A percentile compares a stretch with the other conserved stretches of the same genome.
Evolutionary conservation across 1,139 yeast species (phyloP).

Genomic region (Sugiyamaella grinbergsii): DNA sequence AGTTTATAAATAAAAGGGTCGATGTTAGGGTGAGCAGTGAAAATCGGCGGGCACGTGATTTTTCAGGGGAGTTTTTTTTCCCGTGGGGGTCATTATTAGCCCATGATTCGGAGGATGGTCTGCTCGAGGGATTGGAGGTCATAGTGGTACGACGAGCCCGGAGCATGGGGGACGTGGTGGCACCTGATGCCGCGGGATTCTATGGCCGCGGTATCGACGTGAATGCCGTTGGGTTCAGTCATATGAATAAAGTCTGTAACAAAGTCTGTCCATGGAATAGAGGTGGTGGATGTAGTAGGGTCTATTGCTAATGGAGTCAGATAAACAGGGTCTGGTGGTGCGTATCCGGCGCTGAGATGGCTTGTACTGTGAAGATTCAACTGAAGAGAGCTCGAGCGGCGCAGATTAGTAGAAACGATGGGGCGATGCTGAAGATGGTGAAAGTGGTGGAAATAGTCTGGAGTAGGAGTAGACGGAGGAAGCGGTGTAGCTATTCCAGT

Average conservation of each 20-base stretch:
- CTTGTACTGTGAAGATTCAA: not conserved
- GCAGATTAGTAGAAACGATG: not conserved
- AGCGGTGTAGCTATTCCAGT: slow-evolving; percentile 9
- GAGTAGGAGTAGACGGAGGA: not conserved
- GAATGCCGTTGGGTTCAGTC: slow-evolving; percentile 22
- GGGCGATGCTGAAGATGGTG: slow-evolving; percentile 3
- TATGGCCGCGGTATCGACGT: slow-evolving; percentile 22
- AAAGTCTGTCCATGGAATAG: slow-evolving; percentile 30
- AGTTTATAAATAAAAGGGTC: not conserved
- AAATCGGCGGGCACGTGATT: slow-evolving; percentile 1
- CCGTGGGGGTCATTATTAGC: not conserved
- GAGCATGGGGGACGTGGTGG: slow-evolving; percentile 22
- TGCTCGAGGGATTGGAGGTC: slow-evolving; percentile 22
- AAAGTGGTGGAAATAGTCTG: not conserved
- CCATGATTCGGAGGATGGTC: slow-evolving; percentile 19
- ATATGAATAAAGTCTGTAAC: slow-evolving; percentile 33
- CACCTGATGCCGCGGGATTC: slow-evolving; percentile 26
- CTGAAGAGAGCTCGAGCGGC: slow-evolving; percentile 1
- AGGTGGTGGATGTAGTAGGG: not conserved
- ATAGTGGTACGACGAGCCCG: slow-evolving; percentile 19
- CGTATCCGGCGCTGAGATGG: slow-evolving; percentile 1
- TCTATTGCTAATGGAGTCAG: no score
- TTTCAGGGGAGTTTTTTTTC: not conserved
- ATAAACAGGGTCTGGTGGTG: no score
- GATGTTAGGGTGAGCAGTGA: slow-evolving; percentile 10